A percentile compares a stretch with the other conserved stretches of the same genome.
phyloP scores from a whole-genome alignment of 2,329 filamentous ascomycete species.

The Epicoccum sorghinum region DNA sequence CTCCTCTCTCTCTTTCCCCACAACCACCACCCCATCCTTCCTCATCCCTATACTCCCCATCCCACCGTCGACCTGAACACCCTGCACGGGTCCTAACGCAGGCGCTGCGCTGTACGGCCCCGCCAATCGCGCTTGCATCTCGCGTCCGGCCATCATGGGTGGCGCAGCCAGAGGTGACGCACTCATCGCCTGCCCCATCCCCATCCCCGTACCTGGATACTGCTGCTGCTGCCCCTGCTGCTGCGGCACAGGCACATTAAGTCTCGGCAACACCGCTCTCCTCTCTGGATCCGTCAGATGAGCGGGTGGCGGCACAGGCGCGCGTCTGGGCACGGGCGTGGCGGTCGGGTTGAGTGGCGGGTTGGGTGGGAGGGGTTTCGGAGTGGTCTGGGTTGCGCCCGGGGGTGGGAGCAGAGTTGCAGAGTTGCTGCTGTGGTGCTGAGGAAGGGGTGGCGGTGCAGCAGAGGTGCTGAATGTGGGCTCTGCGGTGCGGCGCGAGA shows the following conservation, averaged over 20 bases:
- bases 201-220: no score
- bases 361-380: slow-evolving; percentile 8
- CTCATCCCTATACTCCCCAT: neutral
- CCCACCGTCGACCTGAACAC: neutral
- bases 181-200: slow-evolving; percentile 14
- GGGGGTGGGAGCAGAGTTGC: slow-evolving; percentile 13
- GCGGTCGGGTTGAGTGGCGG: slow-evolving; percentile 8
- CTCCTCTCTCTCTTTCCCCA: slow-evolving; percentile 4
- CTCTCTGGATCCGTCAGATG: slow-evolving; percentile 1
- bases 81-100: neutral
- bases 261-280: neutral
- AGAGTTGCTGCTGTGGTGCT: neutral
- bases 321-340: slow-evolving; percentile 3
- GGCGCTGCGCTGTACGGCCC: slow-evolving; percentile 11
- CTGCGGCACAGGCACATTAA: neutral
- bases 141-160: neutral
- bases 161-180: slow-evolving; percentile 21
- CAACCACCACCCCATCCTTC: neutral
- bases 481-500: slow-evolving; percentile 22
- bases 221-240: slow-evolving; percentile 1
- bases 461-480: slow-evolving; percentile 25
- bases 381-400: no score
- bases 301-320: neutral
- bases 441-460: slow-evolving; percentile 23
- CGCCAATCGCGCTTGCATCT: neutral